phyloP scores from a whole-genome alignment of 129 eudicot genomes.

The Flaveria ramosissima region DNA sequence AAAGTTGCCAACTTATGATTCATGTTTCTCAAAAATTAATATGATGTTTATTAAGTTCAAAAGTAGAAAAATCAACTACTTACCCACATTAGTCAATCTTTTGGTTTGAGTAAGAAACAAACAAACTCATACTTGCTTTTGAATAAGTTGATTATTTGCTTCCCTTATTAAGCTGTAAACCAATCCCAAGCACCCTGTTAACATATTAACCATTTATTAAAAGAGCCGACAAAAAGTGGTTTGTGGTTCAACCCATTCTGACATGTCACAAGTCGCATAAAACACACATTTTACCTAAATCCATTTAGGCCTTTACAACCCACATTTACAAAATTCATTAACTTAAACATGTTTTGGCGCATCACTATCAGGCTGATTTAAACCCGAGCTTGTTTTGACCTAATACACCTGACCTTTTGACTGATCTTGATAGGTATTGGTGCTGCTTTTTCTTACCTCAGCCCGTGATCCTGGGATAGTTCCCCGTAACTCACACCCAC shows the following conservation, averaged over 20 bases:
- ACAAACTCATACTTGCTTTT: neutral
- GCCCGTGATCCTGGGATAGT: slow-evolving; percentile 90
- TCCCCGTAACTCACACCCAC: slow-evolving; percentile 87
- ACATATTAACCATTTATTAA: too few species aligned
- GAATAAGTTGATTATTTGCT: neutral
- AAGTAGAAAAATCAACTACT: neutral
- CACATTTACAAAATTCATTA: neutral
- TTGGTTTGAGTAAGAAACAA: neutral
- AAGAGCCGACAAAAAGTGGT: too few species aligned
- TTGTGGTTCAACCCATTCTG: too few species aligned
- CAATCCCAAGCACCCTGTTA: too few species aligned
- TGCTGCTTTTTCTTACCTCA: slow-evolving; percentile 69
- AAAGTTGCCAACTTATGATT: too few species aligned
- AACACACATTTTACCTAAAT: neutral
- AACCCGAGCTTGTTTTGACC: neutral
- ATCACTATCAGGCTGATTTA: neutral
- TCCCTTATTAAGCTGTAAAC: too few species aligned
- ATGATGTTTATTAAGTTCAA: neutral
- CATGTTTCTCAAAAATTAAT: too few species aligned
- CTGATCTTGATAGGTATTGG: slow-evolving; percentile 58
- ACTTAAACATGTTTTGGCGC: neutral
- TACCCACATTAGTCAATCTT: neutral
- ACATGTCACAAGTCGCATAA: too few species aligned
- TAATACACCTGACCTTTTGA: neutral
- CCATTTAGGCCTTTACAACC: neutral